phyloP scores from a whole-genome alignment of 2,329 filamentous ascomycete genomes.

The Dactylellina leptospora region DNA sequence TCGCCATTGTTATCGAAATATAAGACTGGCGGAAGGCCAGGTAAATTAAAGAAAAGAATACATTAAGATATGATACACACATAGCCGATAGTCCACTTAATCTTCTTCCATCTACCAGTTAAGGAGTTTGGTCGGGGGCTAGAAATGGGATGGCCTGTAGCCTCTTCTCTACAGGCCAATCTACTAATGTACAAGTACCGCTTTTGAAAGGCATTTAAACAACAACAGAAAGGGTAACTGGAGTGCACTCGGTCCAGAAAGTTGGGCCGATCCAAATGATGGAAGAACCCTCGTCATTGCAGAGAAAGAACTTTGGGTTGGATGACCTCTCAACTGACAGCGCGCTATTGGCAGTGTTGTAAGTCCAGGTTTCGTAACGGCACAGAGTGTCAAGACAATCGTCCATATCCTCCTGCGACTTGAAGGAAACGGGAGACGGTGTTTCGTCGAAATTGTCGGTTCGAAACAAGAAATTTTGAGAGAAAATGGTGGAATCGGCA shows the following conservation, averaged over 20 bases:
- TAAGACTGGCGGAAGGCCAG: slow-evolving; percentile 6
- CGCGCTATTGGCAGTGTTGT: slow-evolving; percentile 1
- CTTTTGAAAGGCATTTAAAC: neutral
- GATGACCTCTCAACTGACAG: slow-evolving; percentile 13
- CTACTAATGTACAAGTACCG: neutral
- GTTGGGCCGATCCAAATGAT: slow-evolving; percentile 25
- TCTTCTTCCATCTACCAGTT: slow-evolving; percentile 13
- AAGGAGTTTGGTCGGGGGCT: no score
- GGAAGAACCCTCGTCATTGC: neutral
- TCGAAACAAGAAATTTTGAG: slow-evolving; percentile 19
- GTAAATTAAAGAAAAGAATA: slow-evolving; percentile 34
- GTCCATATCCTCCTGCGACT: slow-evolving; percentile 8
- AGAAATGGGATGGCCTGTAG: neutral
- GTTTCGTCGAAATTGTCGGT: slow-evolving; percentile 10
- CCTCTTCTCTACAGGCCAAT: neutral
- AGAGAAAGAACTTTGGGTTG: slow-evolving; percentile 24
- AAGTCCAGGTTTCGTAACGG: slow-evolving; percentile 25
- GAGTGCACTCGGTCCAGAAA: slow-evolving; percentile 14
- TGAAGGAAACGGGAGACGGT: slow-evolving; percentile 28
- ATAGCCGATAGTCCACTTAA: slow-evolving; percentile 13
- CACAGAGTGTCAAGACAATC: slow-evolving; percentile 16
- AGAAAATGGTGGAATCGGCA: slow-evolving; percentile 14
- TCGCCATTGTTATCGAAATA: neutral
- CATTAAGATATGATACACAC: slow-evolving; percentile 32
- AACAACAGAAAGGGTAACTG: slow-evolving; percentile 6